Conservation (phyloP, 768 basidiomycete species). For the Tubosaeta sp. region DNA sequence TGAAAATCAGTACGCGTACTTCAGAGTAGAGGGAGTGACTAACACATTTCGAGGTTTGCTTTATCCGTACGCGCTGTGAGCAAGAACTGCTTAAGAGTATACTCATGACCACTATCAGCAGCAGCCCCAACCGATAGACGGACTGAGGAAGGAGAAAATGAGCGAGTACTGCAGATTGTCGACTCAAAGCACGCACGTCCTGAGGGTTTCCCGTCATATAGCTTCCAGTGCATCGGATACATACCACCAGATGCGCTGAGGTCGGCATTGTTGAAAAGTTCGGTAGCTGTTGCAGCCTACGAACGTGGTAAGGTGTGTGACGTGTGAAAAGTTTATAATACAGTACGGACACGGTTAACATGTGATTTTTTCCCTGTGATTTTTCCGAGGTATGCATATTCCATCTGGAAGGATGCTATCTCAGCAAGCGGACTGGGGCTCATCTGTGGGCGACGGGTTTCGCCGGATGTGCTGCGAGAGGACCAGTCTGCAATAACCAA, state of each 20-base stretch:
- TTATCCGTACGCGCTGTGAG: constrained; percentile 61
- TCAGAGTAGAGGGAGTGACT: constrained; percentile 15
- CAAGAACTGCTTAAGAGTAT: constrained; percentile 69
- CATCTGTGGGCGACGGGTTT: constrained; percentile 16
- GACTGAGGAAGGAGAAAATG: constrained; percentile 15
- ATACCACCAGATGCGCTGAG: constrained; percentile 50
- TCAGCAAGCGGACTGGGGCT: constrained; percentile 61
- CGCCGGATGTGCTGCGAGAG: constrained; percentile 1
- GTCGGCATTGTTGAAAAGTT: constrained; percentile 44
- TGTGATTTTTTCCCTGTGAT: constrained; percentile 67
- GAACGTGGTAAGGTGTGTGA: background rate
- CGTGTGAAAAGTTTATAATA: background rate
- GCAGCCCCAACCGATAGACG: constrained; percentile 59
- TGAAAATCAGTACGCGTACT: constrained; percentile 2
- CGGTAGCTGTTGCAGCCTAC: constrained; percentile 48
- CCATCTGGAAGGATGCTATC: constrained; percentile 76
- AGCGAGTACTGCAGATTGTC: background rate
- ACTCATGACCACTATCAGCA: constrained; percentile 76
- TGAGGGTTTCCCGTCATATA: constrained; percentile 41
- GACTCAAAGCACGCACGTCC: constrained; percentile 38
- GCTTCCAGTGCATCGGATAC: constrained; percentile 58
- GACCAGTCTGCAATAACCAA: background rate
- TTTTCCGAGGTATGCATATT: constrained; percentile 80
- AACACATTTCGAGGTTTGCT: constrained; percentile 63
- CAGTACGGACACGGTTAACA: constrained; percentile 46